phyloP scores from a whole-genome alignment of 2,329 filamentous ascomycete species.

The Ceratocystis ficicola region DNA sequence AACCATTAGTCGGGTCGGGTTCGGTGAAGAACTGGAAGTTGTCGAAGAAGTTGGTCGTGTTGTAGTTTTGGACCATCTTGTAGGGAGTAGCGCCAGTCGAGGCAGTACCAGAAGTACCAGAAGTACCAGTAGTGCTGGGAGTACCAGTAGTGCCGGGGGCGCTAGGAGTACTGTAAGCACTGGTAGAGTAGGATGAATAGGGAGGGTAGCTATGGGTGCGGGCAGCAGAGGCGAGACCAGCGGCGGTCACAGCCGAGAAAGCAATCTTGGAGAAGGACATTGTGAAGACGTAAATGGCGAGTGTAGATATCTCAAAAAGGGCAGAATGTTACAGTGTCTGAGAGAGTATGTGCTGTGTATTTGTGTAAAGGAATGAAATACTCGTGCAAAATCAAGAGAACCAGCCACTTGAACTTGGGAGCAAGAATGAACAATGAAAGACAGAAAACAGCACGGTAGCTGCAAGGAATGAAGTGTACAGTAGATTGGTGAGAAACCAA shows the following conservation, averaged over 20 bases:
- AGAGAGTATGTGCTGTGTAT: not conserved
- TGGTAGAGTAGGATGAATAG: not conserved
- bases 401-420: slow-evolving; percentile 2
- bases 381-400: not conserved
- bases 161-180: not conserved
- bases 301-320: no score
- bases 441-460: slow-evolving; percentile 6
- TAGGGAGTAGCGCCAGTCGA: slow-evolving; percentile 28
- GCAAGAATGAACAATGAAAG: slow-evolving; percentile 1
- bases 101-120: not conserved
- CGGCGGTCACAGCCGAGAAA: slow-evolving; percentile 12
- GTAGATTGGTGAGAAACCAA: slow-evolving; percentile 4
- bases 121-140: not conserved
- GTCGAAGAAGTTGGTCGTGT: slow-evolving; percentile 44
- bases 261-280: slow-evolving; percentile 19
- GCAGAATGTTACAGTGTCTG: no score
- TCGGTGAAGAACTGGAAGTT: slow-evolving; percentile 44
- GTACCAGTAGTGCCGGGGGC: not conserved
- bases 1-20: slow-evolving; percentile 61
- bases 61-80: slow-evolving; percentile 37
- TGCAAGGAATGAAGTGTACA: slow-evolving; percentile 2
- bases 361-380: not conserved
- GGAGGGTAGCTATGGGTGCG: not conserved
- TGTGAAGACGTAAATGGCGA: not conserved
- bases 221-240: slow-evolving; percentile 8